Conservation (phyloP, 805 yeast genomes). For the Candida namnaoensis region DNA sequence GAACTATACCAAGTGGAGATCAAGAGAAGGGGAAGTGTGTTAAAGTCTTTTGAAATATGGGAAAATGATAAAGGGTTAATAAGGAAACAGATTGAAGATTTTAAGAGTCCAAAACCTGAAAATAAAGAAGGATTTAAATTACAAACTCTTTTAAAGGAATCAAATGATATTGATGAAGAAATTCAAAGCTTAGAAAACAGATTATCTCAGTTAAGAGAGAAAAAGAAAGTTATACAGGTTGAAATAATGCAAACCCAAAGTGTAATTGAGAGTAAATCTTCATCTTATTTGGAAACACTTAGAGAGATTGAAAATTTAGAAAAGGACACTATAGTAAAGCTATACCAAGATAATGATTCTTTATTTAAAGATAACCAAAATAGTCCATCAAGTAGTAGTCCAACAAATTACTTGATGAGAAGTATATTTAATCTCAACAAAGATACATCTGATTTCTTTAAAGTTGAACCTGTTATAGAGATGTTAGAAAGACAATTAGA, state of each 20-base stretch:
- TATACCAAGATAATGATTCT: slow-evolving; percentile 14
- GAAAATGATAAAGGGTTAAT: slow-evolving; percentile 24
- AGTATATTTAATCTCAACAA: not conserved
- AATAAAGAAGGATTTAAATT: slow-evolving; percentile 32
- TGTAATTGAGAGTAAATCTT: slow-evolving; percentile 37
- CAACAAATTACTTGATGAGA: not conserved
- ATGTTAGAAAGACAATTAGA: slow-evolving; percentile 12
- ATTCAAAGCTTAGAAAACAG: slow-evolving; percentile 25
- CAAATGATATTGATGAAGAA: slow-evolving; percentile 25
- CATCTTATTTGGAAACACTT: slow-evolving; percentile 32
- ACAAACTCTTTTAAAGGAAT: slow-evolving; percentile 22
- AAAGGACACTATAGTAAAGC: slow-evolving; percentile 20
- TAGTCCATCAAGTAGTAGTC: no score
- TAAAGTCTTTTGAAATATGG: slow-evolving; percentile 27
- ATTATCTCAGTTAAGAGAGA: slow-evolving; percentile 22
- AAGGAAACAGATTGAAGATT: slow-evolving; percentile 23
- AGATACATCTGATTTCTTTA: not conserved
- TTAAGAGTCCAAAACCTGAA: slow-evolving; percentile 23
- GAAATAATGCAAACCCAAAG: slow-evolving; percentile 38
- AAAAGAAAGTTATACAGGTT: slow-evolving; percentile 19
- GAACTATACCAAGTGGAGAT: slow-evolving; percentile 32
- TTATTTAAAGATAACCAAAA: no score
- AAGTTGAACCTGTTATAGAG: slow-evolving; percentile 7
- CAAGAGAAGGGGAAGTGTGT: slow-evolving; percentile 16
- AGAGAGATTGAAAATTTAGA: slow-evolving; percentile 30